Evolutionary conservation across 2,329 filamentous ascomycete species (phyloP).

Genomic region (Ophiostoma tasmaniense): DNA sequence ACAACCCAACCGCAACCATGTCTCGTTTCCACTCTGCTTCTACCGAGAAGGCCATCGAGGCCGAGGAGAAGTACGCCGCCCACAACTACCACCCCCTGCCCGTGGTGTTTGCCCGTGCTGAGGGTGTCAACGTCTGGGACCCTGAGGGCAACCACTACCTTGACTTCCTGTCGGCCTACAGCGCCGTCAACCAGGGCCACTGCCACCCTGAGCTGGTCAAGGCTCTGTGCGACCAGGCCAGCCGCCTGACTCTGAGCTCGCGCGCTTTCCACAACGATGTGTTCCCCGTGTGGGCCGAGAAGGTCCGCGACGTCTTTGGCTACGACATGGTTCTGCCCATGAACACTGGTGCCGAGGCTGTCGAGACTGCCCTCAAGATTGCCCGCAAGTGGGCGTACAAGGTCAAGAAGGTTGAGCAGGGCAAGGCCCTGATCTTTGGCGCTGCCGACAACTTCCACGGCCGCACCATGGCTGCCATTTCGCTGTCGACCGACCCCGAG

Average conservation of each 20-base stretch:
- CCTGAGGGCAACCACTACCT: constrained; percentile 92
- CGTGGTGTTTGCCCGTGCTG: constrained; percentile 80
- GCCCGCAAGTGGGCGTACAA: constrained; percentile 98
- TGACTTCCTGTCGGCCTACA: constrained; percentile 97
- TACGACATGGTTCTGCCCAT: constrained; percentile 98
- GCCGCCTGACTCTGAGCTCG: constrained; percentile 82
- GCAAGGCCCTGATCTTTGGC: constrained; percentile 75
- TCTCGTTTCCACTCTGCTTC: constrained; percentile 63
- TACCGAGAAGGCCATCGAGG: constrained; percentile 67
- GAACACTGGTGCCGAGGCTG: constrained; percentile 95
- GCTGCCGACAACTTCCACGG: constrained; percentile 94
- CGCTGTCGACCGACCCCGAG: constrained; percentile 89
- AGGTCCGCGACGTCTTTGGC: constrained; percentile 78
- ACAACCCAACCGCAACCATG: constrained; percentile 28
- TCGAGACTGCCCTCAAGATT: constrained; percentile 93
- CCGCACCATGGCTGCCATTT: constrained; percentile 92
- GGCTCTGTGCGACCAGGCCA: constrained; percentile 80
- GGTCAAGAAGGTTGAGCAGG: constrained; percentile 78
- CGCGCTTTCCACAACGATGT: constrained; percentile 98
- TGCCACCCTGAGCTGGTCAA: constrained; percentile 95
- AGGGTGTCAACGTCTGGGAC: constrained; percentile 89
- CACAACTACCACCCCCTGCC: constrained; percentile 99
- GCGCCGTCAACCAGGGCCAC: constrained; percentile 94
- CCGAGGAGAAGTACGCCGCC: constrained; percentile 77
- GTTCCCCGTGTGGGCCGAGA: constrained; percentile 90